Evolutionary conservation across 2,329 filamentous ascomycete genomes (phyloP), one percentile per base, ranked within the genome.

Genomic region (Trichothecium roseum): DNA sequence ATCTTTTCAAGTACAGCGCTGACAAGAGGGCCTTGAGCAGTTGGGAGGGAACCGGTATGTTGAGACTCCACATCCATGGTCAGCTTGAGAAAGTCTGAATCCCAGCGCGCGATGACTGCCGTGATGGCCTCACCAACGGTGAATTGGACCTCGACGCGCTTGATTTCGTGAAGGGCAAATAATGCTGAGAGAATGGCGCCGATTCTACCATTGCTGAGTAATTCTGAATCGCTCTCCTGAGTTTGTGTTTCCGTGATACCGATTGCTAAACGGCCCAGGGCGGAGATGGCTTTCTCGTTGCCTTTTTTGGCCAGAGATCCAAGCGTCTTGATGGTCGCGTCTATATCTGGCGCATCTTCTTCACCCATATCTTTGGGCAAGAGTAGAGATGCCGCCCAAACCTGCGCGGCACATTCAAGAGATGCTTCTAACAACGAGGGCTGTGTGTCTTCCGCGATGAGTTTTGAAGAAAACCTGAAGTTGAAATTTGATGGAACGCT

Each of bases 61-160:
- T 52, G 10, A 5, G 66, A 64, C 42, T 88, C 76, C 2, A 95
- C 75, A 45, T 95, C 85, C 32, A 89, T 64, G 31, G 78, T 75
- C 1, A 88, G 70, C 38, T 79, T 74, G 13, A 95, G 68, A 16
- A 81, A 80, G 41, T 83, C 79, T 0, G 89, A 93, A 24, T 83
- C 72, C 88, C 89, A 96, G 28, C 88, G 80, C 27, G 72, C 76
- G 27, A 84, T 72, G 6, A 82, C 74, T 32, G 83, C 83, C 32
- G 83, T 81, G 36, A 96, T 71, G 10, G 91, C 86, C 53, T 94
- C 88, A 12, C 91, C 91, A 18, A 94, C 78, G 0, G 86, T 76
- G 52, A 98, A 95, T 42, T 95, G 89, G 2, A 88, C 72, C 54
- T 96, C 89, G 1, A 84, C 75, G 46, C 87, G 81, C 45, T 84